A percentile compares a stretch with the other conserved stretches of the same genome.
Evolutionary conservation across 2,329 filamentous ascomycete species (phyloP).

Genomic region (Hypoxylon sp.): DNA sequence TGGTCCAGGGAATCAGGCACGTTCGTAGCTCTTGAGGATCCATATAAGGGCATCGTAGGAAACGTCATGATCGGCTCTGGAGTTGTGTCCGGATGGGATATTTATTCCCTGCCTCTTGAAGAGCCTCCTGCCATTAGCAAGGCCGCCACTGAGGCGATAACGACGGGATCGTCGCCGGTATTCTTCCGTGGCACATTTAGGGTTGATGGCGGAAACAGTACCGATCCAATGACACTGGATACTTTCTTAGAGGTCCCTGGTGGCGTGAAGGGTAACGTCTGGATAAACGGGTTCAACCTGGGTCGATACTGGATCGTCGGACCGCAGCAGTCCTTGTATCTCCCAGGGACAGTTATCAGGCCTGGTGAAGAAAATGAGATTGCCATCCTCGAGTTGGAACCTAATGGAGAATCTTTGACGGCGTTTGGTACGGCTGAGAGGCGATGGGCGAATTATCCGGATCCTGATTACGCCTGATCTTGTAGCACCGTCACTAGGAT

Average conservation of each 20-base stretch:
- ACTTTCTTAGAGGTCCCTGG: slow-evolving; percentile 59
- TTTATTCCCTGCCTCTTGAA: slow-evolving; percentile 58
- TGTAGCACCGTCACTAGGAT: not conserved
- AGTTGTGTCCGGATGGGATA: slow-evolving; percentile 57
- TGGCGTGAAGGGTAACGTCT: slow-evolving; percentile 62
- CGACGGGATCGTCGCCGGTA: slow-evolving; percentile 46
- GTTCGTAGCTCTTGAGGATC: slow-evolving; percentile 58
- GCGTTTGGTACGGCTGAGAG: slow-evolving; percentile 48
- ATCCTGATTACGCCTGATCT: slow-evolving; percentile 49
- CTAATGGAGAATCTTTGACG: slow-evolving; percentile 46
- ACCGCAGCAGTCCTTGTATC: slow-evolving; percentile 64
- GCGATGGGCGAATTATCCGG: slow-evolving; percentile 52
- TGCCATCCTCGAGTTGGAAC: slow-evolving; percentile 62
- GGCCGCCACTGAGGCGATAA: not conserved
- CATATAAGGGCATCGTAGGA: slow-evolving; percentile 62
- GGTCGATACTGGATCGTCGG: slow-evolving; percentile 64
- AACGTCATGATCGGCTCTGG: slow-evolving; percentile 59
- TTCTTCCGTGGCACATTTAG: slow-evolving; percentile 55
- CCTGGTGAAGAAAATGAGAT: slow-evolving; percentile 57
- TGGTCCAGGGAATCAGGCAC: slow-evolving; percentile 55
- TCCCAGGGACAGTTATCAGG: slow-evolving; percentile 59
- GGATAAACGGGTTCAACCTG: slow-evolving; percentile 63
- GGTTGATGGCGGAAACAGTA: slow-evolving; percentile 50
- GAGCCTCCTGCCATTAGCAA: slow-evolving; percentile 37
- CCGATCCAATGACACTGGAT: slow-evolving; percentile 46